These are phyloP conservation scores for Naganishia cerealis DNA, from an alignment of 1,284 basidiomycete species.

Conservation along the genomic window DNA sequence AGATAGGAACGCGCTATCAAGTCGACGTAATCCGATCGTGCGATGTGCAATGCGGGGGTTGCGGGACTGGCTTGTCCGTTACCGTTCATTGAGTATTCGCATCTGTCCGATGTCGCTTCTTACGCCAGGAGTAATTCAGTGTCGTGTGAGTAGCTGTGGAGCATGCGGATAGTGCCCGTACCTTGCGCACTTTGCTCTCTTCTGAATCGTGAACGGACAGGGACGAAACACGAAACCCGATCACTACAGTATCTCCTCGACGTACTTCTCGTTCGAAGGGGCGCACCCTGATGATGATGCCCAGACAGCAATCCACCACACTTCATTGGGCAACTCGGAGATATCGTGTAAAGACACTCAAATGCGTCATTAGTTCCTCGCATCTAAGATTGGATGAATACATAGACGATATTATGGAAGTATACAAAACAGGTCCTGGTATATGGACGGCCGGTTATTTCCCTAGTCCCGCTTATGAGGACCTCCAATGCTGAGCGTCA, in stretches of 20 bases:
- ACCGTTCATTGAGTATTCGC: conserved; percentile 23
- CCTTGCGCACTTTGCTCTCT: background rate
- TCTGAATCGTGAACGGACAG: background rate
- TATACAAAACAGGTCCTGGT: conserved; percentile 6
- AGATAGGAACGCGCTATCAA: conserved; percentile 15
- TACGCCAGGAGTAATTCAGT: background rate
- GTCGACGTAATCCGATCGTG: conserved; percentile 14
- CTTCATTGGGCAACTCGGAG: background rate
- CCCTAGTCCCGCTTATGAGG: conserved; percentile 33
- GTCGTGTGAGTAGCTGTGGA: background rate
- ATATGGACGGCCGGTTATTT: background rate
- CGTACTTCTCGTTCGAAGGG: background rate
- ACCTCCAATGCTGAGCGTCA: conserved; percentile 49
- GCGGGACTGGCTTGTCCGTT: conserved; percentile 6
- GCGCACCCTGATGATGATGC: background rate
- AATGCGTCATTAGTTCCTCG: background rate
- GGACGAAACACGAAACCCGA: background rate
- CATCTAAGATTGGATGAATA: background rate
- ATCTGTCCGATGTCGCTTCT: background rate
- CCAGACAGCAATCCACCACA: background rate
- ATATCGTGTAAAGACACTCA: background rate
- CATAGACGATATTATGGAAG: background rate
- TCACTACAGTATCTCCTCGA: background rate
- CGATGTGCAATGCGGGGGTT: conserved; percentile 1
- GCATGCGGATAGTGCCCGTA: too few species aligned